A percentile compares a stretch with the other conserved stretches of the same genome.
These are phyloP conservation scores for Vigna trinervia DNA, from an alignment of 306 rosid species.

Conservation along the genomic window DNA sequence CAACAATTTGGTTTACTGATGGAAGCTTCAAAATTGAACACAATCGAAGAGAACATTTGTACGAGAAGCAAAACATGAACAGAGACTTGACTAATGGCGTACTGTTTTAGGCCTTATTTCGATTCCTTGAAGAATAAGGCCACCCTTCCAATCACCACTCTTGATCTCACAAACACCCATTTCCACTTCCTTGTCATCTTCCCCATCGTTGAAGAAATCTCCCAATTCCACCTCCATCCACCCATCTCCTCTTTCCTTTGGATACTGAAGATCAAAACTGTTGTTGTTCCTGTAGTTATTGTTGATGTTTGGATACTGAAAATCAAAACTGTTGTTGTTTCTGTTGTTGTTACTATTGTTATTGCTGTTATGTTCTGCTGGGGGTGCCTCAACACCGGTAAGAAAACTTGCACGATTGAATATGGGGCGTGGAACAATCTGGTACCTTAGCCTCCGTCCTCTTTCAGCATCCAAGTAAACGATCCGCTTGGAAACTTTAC, in stretches of 20 bases:
- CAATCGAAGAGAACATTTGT: not conserved
- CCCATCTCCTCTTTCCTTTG: slow-evolving; percentile 62
- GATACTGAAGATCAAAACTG: slow-evolving; percentile 25
- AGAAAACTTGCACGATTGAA: slow-evolving; percentile 22
- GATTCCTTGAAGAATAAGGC: slow-evolving; percentile 76
- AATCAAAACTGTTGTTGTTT: no score
- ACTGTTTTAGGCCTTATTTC: slow-evolving; percentile 63
- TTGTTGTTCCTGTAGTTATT: not conserved
- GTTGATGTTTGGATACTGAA: no score
- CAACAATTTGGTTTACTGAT: not conserved
- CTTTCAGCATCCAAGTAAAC: slow-evolving; percentile 61
- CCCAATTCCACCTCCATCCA: slow-evolving; percentile 86
- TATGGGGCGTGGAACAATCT: slow-evolving; percentile 49
- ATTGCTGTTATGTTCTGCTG: not conserved
- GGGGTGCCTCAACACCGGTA: not conserved
- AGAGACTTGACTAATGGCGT: not conserved
- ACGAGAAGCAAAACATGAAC: not conserved
- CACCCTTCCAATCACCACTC: slow-evolving; percentile 77
- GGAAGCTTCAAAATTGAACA: slow-evolving; percentile 22
- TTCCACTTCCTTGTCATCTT: slow-evolving; percentile 57
- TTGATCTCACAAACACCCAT: slow-evolving; percentile 60
- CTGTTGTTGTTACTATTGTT: not conserved
- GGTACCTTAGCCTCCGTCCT: slow-evolving; percentile 42
- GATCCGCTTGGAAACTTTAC: slow-evolving; percentile 10
- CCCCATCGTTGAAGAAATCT: slow-evolving; percentile 60